Evolutionary conservation across 2,329 filamentous ascomycete species (phyloP), one percentile per base, ranked within the genome.

Genomic region (Monosporascus cannonballus): DNA sequence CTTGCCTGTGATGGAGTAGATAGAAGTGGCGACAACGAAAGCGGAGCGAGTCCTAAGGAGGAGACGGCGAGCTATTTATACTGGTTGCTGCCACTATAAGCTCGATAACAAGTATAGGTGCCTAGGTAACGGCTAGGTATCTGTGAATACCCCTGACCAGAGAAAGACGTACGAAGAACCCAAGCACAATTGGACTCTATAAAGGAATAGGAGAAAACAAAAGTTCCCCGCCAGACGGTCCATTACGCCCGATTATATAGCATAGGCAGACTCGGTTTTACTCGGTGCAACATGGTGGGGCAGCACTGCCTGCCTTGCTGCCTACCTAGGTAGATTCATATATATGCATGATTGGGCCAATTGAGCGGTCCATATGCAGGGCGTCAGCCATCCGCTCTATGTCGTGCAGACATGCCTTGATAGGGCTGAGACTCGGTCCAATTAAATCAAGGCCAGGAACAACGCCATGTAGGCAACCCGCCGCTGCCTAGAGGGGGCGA

Each of bases 241-340:
- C 45, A 38, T n/a, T 36, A 30, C 47, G 27, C 38, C 37, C 51
- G 6, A 42, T 20, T 51, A 49, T 47, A 47, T 49, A 50, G 47
- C 7, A 14, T 24, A 38, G 42, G 17, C 41, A 15, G 48, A 38
- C 38, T 38, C 11, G 22, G 44, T 53, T 18, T n/a, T 30, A 51
- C 50, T 17, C 42, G 15, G 14, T 50, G 14, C 17, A 15, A 38
- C 48, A 25, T 34, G 27, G 30, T n/a, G 44, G 44, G 18, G 30
- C 38, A 47, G 45, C 47, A 38, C 44, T 49, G 50, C 42, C 52
- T 36, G 38, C 52, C 48, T 48, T 20, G 52, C 18, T 54, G 50
- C 55, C 55, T 56, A 27, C n/a, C n/a, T n/a, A n/a, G n/a, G n/a
- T n/a, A n/a, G n/a, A n/a, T n/a, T n/a, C 34, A 30, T 34, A 18